Percentiles rank a stretch among this genome's conserved stretches.
These are phyloP conservation scores for Tetrahymena elliotti DNA, from an alignment of 73 alveolate genomes.

Conservation along the genomic window DNA sequence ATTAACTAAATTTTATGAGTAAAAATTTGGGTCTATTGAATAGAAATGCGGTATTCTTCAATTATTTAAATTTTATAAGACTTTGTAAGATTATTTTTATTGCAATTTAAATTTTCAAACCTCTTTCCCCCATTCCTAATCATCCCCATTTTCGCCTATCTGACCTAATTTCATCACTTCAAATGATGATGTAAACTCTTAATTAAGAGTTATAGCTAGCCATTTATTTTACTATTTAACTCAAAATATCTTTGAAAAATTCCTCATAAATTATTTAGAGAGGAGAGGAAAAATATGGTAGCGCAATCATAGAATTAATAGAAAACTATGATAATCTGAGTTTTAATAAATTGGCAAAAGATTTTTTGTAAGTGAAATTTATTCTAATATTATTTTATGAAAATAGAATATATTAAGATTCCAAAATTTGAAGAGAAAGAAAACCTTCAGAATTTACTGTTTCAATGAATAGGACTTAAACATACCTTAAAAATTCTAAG, in stretches of 20 bases:
- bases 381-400: background rate
- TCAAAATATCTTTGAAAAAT: background rate
- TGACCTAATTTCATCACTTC: background rate
- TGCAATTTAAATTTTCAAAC: background rate
- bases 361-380: background rate
- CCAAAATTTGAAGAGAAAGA: background rate
- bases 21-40: background rate
- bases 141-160: background rate
- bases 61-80: background rate
- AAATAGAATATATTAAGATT: background rate
- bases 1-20: background rate
- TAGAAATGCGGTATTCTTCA: background rate
- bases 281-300: background rate
- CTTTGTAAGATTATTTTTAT: background rate
- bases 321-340: no score
- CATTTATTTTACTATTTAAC: background rate
- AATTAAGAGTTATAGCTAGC: background rate
- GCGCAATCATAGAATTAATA: no score
- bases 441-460: background rate
- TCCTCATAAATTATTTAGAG: background rate
- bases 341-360: background rate
- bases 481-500: background rate
- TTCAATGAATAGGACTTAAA: background rate
- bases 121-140: background rate
- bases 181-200: background rate